Percentiles rank a stretch among this genome's conserved stretches.
These are phyloP conservation scores for Poronia punctata DNA, from an alignment of 495 filamentous ascomycete species.

Conservation along the genomic window DNA sequence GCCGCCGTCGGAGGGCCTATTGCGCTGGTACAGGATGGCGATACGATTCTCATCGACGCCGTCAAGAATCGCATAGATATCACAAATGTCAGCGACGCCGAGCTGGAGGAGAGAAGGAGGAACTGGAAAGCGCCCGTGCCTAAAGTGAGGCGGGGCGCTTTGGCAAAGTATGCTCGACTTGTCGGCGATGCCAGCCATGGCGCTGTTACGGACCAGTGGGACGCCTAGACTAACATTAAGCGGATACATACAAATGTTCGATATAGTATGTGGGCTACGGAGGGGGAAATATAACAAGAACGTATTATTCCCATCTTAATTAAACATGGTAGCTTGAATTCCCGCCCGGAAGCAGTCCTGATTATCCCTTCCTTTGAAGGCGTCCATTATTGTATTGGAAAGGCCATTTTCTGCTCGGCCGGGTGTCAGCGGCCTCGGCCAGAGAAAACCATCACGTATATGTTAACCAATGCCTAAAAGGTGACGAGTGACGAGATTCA, in stretches of 20 bases:
- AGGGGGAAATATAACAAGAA: too few relatives aligned
- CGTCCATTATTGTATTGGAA: neutral
- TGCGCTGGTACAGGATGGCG: slow-evolving; percentile 71
- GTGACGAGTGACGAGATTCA: too few relatives aligned
- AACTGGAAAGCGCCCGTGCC: slow-evolving; percentile 68
- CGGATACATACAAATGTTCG: too few relatives aligned
- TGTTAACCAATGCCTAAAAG: too few relatives aligned
- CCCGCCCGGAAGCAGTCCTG: too few relatives aligned
- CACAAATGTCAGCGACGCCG: slow-evolving; percentile 56
- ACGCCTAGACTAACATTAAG: neutral
- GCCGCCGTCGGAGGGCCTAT: slow-evolving; percentile 78
- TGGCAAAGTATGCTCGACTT: slow-evolving; percentile 80
- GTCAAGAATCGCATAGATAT: slow-evolving; percentile 67
- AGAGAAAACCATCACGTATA: too few relatives aligned
- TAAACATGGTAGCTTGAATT: too few relatives aligned
- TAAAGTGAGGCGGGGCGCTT: slow-evolving; percentile 72
- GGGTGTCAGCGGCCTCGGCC: too few relatives aligned
- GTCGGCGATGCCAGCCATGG: slow-evolving; percentile 51
- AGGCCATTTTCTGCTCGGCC: neutral
- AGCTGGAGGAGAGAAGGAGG: slow-evolving; percentile 58
- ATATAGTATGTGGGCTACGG: too few relatives aligned
- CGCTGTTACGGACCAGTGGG: slow-evolving; percentile 45
- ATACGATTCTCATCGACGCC: slow-evolving; percentile 81
- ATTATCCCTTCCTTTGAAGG: too few relatives aligned
- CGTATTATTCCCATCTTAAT: too few relatives aligned